Base-by-base conservation (phyloP, 768 basidiomycete genomes). In the Podaxis sp. region DNA sequence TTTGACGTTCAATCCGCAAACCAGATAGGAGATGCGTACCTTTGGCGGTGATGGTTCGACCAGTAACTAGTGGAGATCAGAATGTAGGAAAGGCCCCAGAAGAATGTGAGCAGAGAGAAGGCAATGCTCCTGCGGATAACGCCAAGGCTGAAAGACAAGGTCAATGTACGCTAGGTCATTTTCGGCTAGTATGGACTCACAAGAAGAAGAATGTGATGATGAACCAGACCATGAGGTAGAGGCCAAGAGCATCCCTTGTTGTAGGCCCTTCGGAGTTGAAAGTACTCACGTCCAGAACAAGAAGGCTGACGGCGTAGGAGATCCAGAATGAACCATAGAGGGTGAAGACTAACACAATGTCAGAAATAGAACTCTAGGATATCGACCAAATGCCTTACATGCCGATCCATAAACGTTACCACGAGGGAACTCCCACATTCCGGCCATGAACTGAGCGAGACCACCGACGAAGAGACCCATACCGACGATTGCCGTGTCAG, bases 381-480 rank as follows among this genome's bases (percentile, higher is more conserved):
- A 24, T 8, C 11, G 24, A n/a, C 15, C 12, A 49, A 44, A 24
- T 46, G 28, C 49, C 81, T 65, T 37, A 82, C 83, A 82, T 12
- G 83, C 82, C 1, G 84, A 82, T 55, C 82, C 83, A 59, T 82
- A 85, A 3, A 72, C 73, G 60, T 85, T 85, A 3, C 80, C 82
- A 10, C 75, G 70, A 8, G 78, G 75, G 65, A 81, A 80, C 69
- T 81, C 78, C 85, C 85, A 87, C 82, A 88, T 87, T 57, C 88
- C 88, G 22, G 87, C 88, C 56, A 88, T 70, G 64, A 89, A 75
- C 66, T 88, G 87, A 33, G 76, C 81, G 11, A 88, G 81, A 62
- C 88, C 88, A n/a, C 88, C 88, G 61, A 80, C 78, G 66, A 81
- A 84, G 63, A 86, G 67, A 4, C 86, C 84, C 84, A 89, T 85